Percentiles rank a stretch among this genome's conserved stretches.
These are phyloP conservation scores for Mortierella sp. DNA, from an alignment of 371 early-diverging fungal species.

Conservation along the genomic window DNA sequence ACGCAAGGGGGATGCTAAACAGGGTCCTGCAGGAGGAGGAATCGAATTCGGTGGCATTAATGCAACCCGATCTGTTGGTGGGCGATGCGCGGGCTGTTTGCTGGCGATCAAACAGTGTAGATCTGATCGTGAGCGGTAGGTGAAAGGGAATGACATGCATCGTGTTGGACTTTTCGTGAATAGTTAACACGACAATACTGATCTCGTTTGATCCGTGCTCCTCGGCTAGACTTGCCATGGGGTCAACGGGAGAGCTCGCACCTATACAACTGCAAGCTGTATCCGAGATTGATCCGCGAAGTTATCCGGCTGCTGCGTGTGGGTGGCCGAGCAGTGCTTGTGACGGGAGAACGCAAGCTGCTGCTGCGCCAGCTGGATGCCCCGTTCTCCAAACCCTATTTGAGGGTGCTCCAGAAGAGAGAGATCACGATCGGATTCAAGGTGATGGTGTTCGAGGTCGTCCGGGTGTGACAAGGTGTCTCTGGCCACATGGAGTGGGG, in stretches of 20 bases:
- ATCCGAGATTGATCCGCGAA: constrained; percentile 30
- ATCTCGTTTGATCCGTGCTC: background rate
- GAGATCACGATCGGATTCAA: constrained; percentile 49
- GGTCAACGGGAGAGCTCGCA: constrained; percentile 48
- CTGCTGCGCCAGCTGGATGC: constrained; percentile 41
- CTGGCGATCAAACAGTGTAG: constrained; percentile 24
- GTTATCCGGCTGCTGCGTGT: constrained; percentile 34
- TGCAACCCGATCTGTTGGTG: constrained; percentile 16
- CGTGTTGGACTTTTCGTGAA: background rate
- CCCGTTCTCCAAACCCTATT: constrained; percentile 16
- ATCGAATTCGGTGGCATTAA: background rate
- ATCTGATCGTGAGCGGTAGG: constrained; percentile 43
- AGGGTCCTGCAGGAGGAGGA: constrained; percentile 1
- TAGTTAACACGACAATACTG: background rate
- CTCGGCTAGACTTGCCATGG: constrained; percentile 38
- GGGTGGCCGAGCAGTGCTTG: constrained; percentile 38
- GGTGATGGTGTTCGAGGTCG: constrained; percentile 38
- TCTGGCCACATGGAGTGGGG: too few species aligned
- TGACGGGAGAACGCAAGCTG: constrained; percentile 50
- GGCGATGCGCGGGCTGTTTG: constrained; percentile 38
- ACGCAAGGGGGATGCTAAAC: constrained; percentile 24
- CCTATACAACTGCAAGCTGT: constrained; percentile 41
- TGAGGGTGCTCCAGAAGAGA: constrained; percentile 17
- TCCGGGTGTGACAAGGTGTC: constrained; percentile 11
- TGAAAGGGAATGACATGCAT: background rate